Base-by-base conservation (phyloP, 1,284 basidiomycete species). In the Abortiporus biennis region DNA sequence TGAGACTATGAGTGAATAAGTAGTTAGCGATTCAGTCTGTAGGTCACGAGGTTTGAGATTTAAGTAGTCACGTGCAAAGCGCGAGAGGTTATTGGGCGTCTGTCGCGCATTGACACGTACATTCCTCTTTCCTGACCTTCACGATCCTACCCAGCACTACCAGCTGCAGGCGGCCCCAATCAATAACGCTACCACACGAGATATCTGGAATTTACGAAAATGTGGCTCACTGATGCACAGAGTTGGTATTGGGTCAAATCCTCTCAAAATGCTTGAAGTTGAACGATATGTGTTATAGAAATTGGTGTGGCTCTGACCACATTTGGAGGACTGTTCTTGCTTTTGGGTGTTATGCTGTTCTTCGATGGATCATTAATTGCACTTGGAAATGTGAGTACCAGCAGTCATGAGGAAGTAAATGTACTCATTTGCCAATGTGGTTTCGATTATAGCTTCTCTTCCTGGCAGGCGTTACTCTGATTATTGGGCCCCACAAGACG, bases 321-420 rank as follows among this genome's bases (percentile, higher is more conserved):
- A n/a, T 96, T 97, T 55, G 96, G 96, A 47, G 82, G 79, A 32
- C 74, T 97, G 50, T 99, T 99, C 76, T 93, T 98, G 83, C 73
- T 98, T 56, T 74, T 99, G 34, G 96, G 96, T 35, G 81, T 98
- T 40, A 76, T 99, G 68, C 78, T 99, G 48, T 88, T 99, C 72
- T 99, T 99, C 52, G 96, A 99, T 66, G 92, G 91, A 37, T 89
- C 94, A n/a, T 73, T 99, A 8, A 77, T 99, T 32, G 96, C 96
- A 16, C 80, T 99, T 12, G 96, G 95, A 56, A 99, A 99, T 61
- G 92, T 93, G 62, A 54, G 77, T 64, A 33, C 25, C 40, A 47
- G 19, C n/a, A 6, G 20, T 17, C 24, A 8, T 15, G 35, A 9
- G 27, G 17, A 32, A 15, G 16, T 9, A 15, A 22, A 15, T n/a